Conservation (phyloP, 805 yeast genomes). For the Sugiyamaella chiloensis region DNA sequence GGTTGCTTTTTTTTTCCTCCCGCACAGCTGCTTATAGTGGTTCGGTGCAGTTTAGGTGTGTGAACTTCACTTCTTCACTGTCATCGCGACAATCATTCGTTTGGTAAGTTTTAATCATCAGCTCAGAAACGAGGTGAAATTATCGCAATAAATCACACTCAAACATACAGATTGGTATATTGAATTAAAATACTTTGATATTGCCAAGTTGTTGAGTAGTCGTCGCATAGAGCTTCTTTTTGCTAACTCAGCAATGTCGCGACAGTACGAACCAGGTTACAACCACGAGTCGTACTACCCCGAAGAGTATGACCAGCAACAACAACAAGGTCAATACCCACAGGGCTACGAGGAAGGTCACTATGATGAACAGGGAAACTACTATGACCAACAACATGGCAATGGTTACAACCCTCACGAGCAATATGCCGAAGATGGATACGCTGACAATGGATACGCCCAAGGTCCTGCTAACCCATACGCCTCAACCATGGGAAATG, state of each 20-base stretch:
- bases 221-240: too few relatives aligned
- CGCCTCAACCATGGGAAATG: conserved; percentile 39
- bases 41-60: too few relatives aligned
- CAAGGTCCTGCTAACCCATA: conserved; percentile 44
- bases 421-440: conserved; percentile 34
- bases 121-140: too few relatives aligned
- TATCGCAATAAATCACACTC: too few relatives aligned
- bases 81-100: conserved; percentile 2
- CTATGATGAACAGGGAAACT: conserved; percentile 39
- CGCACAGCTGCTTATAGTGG: background rate
- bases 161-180: too few relatives aligned
- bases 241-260: conserved; percentile 19
- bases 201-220: too few relatives aligned
- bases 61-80: background rate
- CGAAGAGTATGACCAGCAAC: conserved; percentile 22
- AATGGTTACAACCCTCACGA: conserved; percentile 37
- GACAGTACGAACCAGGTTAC: conserved; percentile 6
- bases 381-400: conserved; percentile 42
- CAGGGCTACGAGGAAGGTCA: conserved; percentile 27
- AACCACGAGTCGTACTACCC: conserved; percentile 26
- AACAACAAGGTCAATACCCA: conserved; percentile 23
- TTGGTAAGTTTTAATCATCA: conserved; percentile 8
- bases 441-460: conserved; percentile 42
- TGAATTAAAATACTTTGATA: too few relatives aligned
- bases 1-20: conserved; percentile 1